Conservation (phyloP, 2,329 filamentous ascomycete genomes). For the Botrytis porri region DNA sequence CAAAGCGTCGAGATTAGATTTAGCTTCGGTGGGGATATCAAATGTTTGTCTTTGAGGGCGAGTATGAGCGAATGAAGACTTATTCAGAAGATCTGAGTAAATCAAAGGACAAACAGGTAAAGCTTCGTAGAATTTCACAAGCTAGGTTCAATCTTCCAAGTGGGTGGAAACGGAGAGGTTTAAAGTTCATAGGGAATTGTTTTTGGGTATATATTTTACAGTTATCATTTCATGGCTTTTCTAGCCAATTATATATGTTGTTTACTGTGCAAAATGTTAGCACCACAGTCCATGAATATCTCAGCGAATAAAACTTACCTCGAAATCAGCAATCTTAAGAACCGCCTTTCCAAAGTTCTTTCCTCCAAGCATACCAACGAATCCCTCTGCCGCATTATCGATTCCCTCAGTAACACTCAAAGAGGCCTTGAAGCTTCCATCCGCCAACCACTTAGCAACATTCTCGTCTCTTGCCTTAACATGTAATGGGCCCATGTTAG, state of each 20-base stretch:
- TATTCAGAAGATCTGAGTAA: background rate
- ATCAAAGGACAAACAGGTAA: background rate
- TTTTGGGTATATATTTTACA: background rate
- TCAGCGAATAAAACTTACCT: constrained; percentile 16
- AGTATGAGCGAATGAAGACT: background rate
- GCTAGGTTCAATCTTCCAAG: fast-evolving
- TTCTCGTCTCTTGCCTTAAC: constrained; percentile 61
- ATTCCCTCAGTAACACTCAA: constrained; percentile 62
- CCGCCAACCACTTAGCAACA: constrained; percentile 64
- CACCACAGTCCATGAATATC: no score
- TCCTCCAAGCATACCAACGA: constrained; percentile 64
- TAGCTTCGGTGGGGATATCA: background rate
- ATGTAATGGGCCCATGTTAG: constrained; percentile 60
- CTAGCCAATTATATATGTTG: background rate
- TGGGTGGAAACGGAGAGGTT: no score
- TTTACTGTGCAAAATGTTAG: background rate
- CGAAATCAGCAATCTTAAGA: constrained; percentile 52
- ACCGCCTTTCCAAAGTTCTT: constrained; percentile 73
- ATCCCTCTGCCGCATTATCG: constrained; percentile 62
- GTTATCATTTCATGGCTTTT: background rate
- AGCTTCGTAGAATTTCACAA: background rate
- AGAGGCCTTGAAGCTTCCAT: constrained; percentile 62
- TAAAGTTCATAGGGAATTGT: no score
- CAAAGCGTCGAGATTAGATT: background rate
- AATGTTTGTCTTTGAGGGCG: background rate